Evolutionary conservation across 1,284 basidiomycete species (phyloP).

Genomic region (Leucoagaricus sp.): DNA sequence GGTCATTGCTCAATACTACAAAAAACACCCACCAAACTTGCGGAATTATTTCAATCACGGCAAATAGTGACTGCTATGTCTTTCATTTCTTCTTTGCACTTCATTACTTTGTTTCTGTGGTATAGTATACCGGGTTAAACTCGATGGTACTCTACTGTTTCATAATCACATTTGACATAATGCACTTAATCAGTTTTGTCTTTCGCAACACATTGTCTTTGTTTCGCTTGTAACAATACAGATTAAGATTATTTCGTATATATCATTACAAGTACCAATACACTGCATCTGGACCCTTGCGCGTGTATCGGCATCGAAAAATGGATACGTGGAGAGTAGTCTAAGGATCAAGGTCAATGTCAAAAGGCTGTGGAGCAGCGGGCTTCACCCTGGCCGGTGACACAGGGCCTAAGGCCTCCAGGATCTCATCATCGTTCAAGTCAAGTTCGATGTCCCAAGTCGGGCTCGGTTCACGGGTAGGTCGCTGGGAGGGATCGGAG

Average conservation of each 20-base stretch:
- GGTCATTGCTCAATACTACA: constrained; percentile 29
- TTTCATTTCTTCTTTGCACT: neutral
- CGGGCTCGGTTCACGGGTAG: constrained; percentile 36
- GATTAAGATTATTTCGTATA: constrained; percentile 4
- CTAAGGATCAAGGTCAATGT: constrained; percentile 33
- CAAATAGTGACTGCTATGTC: constrained; percentile 14
- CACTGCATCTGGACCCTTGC: neutral
- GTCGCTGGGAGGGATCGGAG: constrained; percentile 15
- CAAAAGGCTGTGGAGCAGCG: constrained; percentile 21
- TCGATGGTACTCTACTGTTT: neutral
- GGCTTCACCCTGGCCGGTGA: neutral
- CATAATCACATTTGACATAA: neutral
- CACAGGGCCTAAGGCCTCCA: neutral
- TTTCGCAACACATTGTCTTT: neutral
- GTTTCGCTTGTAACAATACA: neutral
- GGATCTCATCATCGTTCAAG: constrained; percentile 32
- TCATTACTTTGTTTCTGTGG: neutral
- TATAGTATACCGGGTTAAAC: neutral
- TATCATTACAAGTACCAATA: neutral
- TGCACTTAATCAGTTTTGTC: neutral
- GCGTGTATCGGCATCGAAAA: too few species aligned
- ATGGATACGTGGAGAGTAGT: neutral
- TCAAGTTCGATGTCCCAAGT: constrained; percentile 66
- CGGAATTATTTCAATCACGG: constrained; percentile 23
- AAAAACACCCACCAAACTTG: constrained; percentile 9